These are phyloP conservation scores for Colletotrichum endophyticum DNA, from an alignment of 2,329 filamentous ascomycete species.

Conservation along the genomic window DNA sequence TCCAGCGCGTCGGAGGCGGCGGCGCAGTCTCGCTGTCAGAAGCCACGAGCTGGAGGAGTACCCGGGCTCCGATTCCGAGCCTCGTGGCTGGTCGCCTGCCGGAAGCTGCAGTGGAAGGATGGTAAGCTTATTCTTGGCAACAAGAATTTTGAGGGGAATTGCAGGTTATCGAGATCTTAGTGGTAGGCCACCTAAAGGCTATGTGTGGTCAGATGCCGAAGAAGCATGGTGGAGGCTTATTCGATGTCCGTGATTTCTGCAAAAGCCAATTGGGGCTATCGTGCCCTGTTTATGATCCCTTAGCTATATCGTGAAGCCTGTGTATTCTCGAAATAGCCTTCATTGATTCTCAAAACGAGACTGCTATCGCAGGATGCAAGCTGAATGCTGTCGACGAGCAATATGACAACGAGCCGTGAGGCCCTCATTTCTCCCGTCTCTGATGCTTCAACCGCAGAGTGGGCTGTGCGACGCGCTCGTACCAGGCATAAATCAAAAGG, in stretches of 20 bases:
- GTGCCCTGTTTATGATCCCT: not conserved
- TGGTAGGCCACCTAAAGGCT: not conserved
- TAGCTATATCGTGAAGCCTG: not conserved
- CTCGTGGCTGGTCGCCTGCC: not conserved
- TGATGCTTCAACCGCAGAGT: not conserved
- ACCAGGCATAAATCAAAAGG: not conserved
- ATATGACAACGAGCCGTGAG: not conserved
- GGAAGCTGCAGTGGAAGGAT: not conserved
- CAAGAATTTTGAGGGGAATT: not conserved
- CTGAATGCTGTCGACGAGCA: not conserved
- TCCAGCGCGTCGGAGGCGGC: not conserved
- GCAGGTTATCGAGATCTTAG: not conserved
- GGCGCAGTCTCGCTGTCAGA: slow-evolving; percentile 12
- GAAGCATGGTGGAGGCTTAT: not conserved
- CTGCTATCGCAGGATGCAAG: not conserved
- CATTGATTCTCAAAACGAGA: not conserved
- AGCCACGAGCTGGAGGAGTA: not conserved
- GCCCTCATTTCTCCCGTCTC: not conserved
- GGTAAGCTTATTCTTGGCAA: slow-evolving; percentile 12
- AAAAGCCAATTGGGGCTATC: not conserved
- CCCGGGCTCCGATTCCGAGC: not conserved
- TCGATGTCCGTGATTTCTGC: not conserved
- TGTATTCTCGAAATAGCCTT: not conserved
- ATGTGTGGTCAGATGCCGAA: not conserved
- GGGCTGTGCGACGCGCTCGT: not conserved